These are phyloP conservation scores for Sporothrix euskadiensis DNA, from an alignment of 2,329 filamentous ascomycete species.

Conservation along the genomic window DNA sequence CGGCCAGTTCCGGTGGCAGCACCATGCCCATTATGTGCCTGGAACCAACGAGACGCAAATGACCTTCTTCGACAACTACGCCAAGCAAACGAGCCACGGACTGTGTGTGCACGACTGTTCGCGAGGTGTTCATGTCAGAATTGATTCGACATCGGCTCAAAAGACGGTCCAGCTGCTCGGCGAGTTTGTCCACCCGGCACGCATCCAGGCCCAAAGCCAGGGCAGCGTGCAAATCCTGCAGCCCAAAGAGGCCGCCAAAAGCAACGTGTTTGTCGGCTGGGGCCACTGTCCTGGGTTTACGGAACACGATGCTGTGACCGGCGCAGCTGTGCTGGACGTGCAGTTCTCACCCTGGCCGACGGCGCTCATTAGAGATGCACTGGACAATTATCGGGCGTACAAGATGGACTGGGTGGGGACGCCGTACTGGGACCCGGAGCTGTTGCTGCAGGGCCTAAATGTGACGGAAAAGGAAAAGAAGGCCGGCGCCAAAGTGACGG, in stretches of 20 bases:
- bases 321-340: constrained; percentile 54
- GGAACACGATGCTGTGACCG: constrained; percentile 47
- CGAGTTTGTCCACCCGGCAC: constrained; percentile 48
- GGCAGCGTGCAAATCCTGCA: constrained; percentile 54
- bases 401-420: constrained; percentile 54
- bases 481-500: constrained; percentile 25
- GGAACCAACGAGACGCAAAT: constrained; percentile 44
- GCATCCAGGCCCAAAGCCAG: constrained; percentile 37
- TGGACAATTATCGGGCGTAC: constrained; percentile 56
- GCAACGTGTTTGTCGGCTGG: constrained; percentile 59
- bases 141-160: constrained; percentile 44
- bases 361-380: constrained; percentile 27
- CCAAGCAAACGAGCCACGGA: constrained; percentile 44
- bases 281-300: constrained; percentile 52
- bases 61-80: constrained; percentile 53
- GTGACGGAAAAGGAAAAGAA: constrained; percentile 20
- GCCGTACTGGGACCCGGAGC: constrained; percentile 43
- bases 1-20: constrained; percentile 46
- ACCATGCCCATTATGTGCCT: constrained; percentile 49
- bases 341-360: constrained; percentile 38
- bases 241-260: constrained; percentile 38
- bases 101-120: constrained; percentile 37
- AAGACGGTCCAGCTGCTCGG: constrained; percentile 48
- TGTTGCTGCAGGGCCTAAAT: constrained; percentile 33
- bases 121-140: constrained; percentile 48